Evolutionary conservation across 495 filamentous ascomycete genomes (phyloP).

Genomic region (Aspergillus bridgeri): DNA sequence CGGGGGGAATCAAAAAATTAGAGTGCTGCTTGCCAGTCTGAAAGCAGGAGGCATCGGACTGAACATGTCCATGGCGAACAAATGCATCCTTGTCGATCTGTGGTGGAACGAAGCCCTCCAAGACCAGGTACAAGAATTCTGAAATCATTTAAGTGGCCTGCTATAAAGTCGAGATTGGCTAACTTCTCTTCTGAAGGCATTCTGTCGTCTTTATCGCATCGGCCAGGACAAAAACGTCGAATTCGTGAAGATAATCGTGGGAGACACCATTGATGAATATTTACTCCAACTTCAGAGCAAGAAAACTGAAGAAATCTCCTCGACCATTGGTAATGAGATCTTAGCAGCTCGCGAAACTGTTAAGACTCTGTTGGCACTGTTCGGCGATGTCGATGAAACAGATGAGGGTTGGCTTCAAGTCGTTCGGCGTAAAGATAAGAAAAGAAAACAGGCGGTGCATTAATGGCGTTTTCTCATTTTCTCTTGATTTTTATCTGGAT

Average conservation of each 20-base stretch:
- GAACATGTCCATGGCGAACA: conserved; percentile 53
- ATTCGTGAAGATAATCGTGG: conserved; percentile 49
- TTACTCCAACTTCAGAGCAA: conserved; percentile 39
- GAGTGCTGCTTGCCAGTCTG: conserved; percentile 42
- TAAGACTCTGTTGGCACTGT: conserved; percentile 14
- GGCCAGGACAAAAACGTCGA: conserved; percentile 55
- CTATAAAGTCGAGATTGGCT: too few relatives aligned
- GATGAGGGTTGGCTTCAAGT: not conserved
- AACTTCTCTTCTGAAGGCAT: conserved; percentile 42
- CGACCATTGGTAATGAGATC: conserved; percentile 24
- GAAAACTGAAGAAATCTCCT: conserved; percentile 26
- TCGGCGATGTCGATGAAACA: conserved; percentile 11
- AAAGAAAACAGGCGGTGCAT: not conserved
- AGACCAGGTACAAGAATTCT: conserved; percentile 45
- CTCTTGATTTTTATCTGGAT: not conserved
- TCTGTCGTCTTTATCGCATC: conserved; percentile 60
- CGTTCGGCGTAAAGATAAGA: not conserved
- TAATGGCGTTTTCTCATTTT: not conserved
- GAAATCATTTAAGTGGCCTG: too few relatives aligned
- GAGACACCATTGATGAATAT: conserved; percentile 49
- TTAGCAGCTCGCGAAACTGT: conserved; percentile 8
- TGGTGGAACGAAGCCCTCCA: conserved; percentile 57
- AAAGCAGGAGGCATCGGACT: conserved; percentile 48
- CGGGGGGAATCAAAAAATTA: conserved; percentile 16
- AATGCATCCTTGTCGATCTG: conserved; percentile 55